Percentiles rank a stretch among this genome's conserved stretches.
These are phyloP conservation scores for Takashimella koratensis DNA, from an alignment of 1,284 basidiomycete species.

Conservation along the genomic window DNA sequence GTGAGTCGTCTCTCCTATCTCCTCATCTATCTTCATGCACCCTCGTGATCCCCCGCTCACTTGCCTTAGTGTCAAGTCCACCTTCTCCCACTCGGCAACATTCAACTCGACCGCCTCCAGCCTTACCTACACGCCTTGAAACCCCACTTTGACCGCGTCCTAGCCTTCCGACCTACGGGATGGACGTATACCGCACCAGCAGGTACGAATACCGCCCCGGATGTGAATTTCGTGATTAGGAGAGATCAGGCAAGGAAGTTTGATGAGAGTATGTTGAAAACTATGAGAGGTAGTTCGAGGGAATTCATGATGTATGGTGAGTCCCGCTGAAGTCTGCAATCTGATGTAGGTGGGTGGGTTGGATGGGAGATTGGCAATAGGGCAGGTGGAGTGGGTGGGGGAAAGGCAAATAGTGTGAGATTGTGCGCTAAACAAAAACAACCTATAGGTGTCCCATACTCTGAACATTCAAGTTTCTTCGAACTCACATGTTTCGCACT, in stretches of 20 bases:
- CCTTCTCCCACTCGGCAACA: constrained; percentile 72
- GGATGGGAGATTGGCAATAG: background rate
- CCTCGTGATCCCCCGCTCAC: background rate
- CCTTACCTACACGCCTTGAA: constrained; percentile 73
- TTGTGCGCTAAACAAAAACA: background rate
- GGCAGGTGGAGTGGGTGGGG: background rate
- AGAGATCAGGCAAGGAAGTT: constrained; percentile 64
- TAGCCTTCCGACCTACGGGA: constrained; percentile 88
- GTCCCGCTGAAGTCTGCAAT: constrained; percentile 4
- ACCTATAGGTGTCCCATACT: constrained; percentile 73
- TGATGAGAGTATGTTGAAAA: constrained; percentile 62
- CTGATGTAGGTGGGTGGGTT: background rate
- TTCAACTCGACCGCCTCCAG: constrained; percentile 73
- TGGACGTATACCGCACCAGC: constrained; percentile 80
- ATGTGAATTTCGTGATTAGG: constrained; percentile 64
- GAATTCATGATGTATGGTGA: constrained; percentile 68
- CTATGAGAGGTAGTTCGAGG: constrained; percentile 67
- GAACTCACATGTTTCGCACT: constrained; percentile 92
- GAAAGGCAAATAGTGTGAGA: background rate
- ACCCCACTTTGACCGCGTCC: constrained; percentile 65
- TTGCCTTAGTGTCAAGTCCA: constrained; percentile 66
- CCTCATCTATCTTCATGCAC: background rate
- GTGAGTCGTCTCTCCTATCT: constrained; percentile 16
- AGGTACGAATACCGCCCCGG: constrained; percentile 61
- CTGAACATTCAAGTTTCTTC: constrained; percentile 91